Percentiles rank a stretch among this genome's conserved stretches.
Conservation (phyloP, 2,329 filamentous ascomycete genomes). For the Alternaria brassicae region DNA sequence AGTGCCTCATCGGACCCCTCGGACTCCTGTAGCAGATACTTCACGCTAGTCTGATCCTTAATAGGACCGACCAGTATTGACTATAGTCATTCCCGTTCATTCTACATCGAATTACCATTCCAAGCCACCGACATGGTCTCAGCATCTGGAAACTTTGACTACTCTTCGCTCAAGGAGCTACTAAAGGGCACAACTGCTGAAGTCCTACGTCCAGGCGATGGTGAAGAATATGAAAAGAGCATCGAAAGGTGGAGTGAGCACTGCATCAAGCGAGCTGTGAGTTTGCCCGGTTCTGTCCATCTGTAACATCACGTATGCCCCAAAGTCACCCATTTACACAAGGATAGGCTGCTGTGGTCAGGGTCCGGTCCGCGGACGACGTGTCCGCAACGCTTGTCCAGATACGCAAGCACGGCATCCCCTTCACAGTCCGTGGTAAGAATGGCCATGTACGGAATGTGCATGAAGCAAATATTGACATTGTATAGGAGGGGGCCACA, state of each 20-base stretch:
- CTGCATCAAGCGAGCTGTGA: constrained; percentile 38
- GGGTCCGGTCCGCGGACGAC: constrained; percentile 27
- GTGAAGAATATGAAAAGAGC: constrained; percentile 33
- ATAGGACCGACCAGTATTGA: background rate
- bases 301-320: background rate
- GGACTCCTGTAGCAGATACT: background rate
- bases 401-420: constrained; percentile 46
- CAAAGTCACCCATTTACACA: background rate
- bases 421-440: constrained; percentile 57
- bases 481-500: constrained; percentile 61
- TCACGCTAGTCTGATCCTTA: background rate
- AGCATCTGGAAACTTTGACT: constrained; percentile 19
- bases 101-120: background rate
- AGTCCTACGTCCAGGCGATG: constrained; percentile 31
- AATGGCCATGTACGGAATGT: background rate
- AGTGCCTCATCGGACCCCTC: background rate
- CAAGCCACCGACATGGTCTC: constrained; percentile 18
- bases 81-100: background rate
- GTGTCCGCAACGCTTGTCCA: constrained; percentile 34
- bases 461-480: background rate
- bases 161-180: constrained; percentile 27
- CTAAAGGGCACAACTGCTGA: constrained; percentile 29
- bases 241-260: constrained; percentile 41
- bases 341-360: constrained; percentile 31
- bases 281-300: background rate